Percentiles rank a stretch among this genome's conserved stretches.
These are phyloP conservation scores for Hypericum perforatum DNA, from an alignment of 345 rosid species.

Conservation along the genomic window DNA sequence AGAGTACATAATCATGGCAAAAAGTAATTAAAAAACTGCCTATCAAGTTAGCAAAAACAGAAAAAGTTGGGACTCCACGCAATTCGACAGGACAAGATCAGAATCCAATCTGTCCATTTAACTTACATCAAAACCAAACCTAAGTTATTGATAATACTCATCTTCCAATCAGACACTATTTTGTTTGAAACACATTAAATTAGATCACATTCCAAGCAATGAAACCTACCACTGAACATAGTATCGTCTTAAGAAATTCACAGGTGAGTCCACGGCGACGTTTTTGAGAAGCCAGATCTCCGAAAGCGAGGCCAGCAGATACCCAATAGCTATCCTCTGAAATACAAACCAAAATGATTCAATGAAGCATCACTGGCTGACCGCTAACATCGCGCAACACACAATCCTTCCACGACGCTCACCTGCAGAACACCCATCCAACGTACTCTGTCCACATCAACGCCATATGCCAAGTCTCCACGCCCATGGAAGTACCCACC, in stretches of 20 bases:
- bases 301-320: constrained; percentile 41
- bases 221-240: constrained; percentile 44
- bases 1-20: neutral
- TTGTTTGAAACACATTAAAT: too few relatives aligned
- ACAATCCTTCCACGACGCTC: neutral
- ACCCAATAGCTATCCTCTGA: constrained; percentile 60
- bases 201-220: neutral
- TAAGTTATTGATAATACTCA: too few relatives aligned
- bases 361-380: neutral
- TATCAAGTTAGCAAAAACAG: too few relatives aligned
- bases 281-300: constrained; percentile 50
- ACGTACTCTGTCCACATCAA: constrained; percentile 41
- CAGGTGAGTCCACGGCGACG: constrained; percentile 26
- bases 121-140: too few relatives aligned
- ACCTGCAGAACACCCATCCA: constrained; percentile 62
- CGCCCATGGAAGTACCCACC: constrained; percentile 62
- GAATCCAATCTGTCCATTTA: too few relatives aligned
- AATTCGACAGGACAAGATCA: too few relatives aligned
- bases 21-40: too few relatives aligned
- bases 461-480: constrained; percentile 37
- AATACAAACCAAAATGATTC: neutral
- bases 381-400: neutral
- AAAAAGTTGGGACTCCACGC: too few relatives aligned
- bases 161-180: too few relatives aligned
- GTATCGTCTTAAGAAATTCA: constrained; percentile 36